Base-by-base conservation (phyloP, 176 grass and related monocot species). In the Secale cereale region DNA sequence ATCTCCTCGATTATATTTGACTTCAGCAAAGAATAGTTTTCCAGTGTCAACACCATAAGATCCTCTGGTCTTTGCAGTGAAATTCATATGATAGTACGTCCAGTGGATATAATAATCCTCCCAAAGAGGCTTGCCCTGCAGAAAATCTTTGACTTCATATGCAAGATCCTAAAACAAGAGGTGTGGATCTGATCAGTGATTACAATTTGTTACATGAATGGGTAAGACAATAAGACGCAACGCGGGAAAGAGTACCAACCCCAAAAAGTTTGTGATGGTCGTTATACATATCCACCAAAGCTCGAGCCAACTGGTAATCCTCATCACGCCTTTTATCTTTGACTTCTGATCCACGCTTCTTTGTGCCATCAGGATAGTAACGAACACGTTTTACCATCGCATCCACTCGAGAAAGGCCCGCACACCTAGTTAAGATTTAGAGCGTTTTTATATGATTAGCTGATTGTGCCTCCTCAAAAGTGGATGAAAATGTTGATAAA, bases 51-150 rank as follows among this genome's bases (percentile, higher is more conserved):
- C 40, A 45, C 70, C 37, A 43, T 45, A 23, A 2, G 70, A 73
- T 27, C 39, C 70, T 73, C 9, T 73, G 70, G 70, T 73, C n/a
- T 45, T 73, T 73, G 70, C 39, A 73, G 70, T 73, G 70, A 73
- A 73, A 46, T 73, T 73, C 70, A 73, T 45, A 73, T 73, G 70
- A 23, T 2, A 8, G 70, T 45, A 73, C 2, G n/a, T 26, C 37
- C 13, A 43, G 1, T 27, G 7, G n/a, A 43, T 43, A 26, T 72
- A 2, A 22, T 43, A 13, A 37, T 45, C 70, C 70, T 73, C 70
- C 70, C 37, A 73, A 16, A 16, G 2, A 43, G n/a, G 41, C 39
- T 39, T 13, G 13, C 25, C 3, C 16, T 27, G 6, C 70, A 73
- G 12, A 12, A n/a, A 20, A 37, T 69, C 66, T 37, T 37, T 37